Conservation (phyloP, 768 basidiomycete species). For the Strobilomyces echinocephalus region DNA sequence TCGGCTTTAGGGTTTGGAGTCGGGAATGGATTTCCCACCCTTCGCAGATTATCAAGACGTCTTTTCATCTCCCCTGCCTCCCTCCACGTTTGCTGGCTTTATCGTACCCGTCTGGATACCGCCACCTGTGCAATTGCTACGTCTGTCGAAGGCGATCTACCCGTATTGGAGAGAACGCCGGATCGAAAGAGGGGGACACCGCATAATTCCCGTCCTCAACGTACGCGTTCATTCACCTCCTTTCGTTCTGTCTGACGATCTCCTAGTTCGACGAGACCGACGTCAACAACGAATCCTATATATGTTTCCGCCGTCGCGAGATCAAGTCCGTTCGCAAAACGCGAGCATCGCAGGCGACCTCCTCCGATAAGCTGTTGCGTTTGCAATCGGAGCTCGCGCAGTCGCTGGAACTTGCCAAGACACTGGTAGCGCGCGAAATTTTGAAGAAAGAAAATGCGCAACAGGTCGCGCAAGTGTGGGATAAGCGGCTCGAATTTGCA, state of each 20-base stretch:
- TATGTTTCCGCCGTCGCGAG: slow-evolving; percentile 95
- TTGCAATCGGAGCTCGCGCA: slow-evolving; percentile 71
- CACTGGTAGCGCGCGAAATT: slow-evolving; percentile 66
- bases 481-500: slow-evolving; percentile 65
- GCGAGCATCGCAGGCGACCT: slow-evolving; percentile 82
- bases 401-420: slow-evolving; percentile 67
- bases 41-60: slow-evolving; percentile 70
- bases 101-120: slow-evolving; percentile 68
- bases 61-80: slow-evolving; percentile 55
- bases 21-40: slow-evolving; percentile 63
- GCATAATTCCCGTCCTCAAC: slow-evolving; percentile 84
- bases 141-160: slow-evolving; percentile 71
- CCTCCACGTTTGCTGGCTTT: slow-evolving; percentile 66
- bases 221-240: slow-evolving; percentile 40
- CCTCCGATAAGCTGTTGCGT: slow-evolving; percentile 82
- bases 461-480: slow-evolving; percentile 67
- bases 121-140: slow-evolving; percentile 52
- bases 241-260: slow-evolving; percentile 1
- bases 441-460: slow-evolving; percentile 64
- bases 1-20: slow-evolving; percentile 50
- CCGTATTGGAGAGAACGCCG: slow-evolving; percentile 89
- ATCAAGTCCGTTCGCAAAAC: slow-evolving; percentile 94
- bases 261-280: slow-evolving; percentile 82
- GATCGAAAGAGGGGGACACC: slow-evolving; percentile 70
- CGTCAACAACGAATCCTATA: slow-evolving; percentile 86